Base-by-base conservation (phyloP, 352 stramenopile genomes). In the Pythium brachiatum region DNA sequence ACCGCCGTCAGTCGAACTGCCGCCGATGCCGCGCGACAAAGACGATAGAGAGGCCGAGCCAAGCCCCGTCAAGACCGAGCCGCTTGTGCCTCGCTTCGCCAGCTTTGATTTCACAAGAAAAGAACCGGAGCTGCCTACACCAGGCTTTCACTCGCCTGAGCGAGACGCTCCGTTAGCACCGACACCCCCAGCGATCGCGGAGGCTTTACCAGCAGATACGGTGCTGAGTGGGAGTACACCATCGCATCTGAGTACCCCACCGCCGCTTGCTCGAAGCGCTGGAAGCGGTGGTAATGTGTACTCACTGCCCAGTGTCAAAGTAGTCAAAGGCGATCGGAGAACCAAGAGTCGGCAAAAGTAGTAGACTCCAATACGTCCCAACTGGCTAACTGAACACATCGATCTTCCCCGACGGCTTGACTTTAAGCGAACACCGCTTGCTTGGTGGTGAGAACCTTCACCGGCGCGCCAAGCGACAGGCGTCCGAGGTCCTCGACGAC, bases 371-470 rank as follows among this genome's bases (percentile, higher is more conserved):
- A 34, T 34, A 34, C 29, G 5, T 11, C 29, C 5, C 9, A 9
- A 16, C 20, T 36, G 62, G 39, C 12, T 34, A 34, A 57, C 29
- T n/a, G n/a, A 57, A 47, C 34, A 51, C 53, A 46, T 1, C 25
- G 31, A 26, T 26, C 25, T 36, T 7, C 20, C 26, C 21, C 15
- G 44, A 47, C 39, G 26, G 15, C 31, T 32, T 59, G 18, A 16
- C 21, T 54, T 78, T 52, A 92, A 8, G 80, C 78, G 46, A 77
- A 76, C 1, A 92, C 38, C 18, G 80, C 72, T 6, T 53, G 68
- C 69, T 92, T 92, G 15, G 88, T 70, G 31, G 82, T 91, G 12
- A 94, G 69, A 11, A 94, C 73, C 34, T 89, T 83, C 9, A 87
- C 78, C 6, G 57, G 47, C 3, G 73, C 74, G 12, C 82, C 84